Conservation (phyloP, 768 basidiomycete species). For the Cytidiella melzeri region DNA sequence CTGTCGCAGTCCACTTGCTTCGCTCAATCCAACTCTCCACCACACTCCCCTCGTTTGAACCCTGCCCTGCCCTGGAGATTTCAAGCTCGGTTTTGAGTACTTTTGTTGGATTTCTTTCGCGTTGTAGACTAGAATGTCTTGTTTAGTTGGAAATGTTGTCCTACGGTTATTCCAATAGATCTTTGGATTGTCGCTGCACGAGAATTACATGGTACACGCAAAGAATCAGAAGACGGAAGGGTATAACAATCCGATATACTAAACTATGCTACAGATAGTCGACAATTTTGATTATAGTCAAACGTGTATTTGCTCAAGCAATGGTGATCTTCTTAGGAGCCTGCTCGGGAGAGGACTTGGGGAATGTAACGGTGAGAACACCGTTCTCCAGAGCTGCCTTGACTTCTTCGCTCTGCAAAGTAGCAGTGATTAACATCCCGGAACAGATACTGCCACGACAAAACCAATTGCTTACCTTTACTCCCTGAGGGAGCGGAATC, state of each 20-base stretch:
- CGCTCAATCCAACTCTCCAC: constrained; percentile 30
- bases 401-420: constrained; percentile 35
- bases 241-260: no score
- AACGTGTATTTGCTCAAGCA: constrained; percentile 19
- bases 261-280: no score
- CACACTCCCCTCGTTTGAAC: constrained; percentile 30
- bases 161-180: not conserved
- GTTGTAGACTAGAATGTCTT: not conserved
- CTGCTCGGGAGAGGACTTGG: constrained; percentile 34
- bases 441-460: no score
- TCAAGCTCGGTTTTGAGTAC: not conserved
- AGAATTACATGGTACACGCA: no score
- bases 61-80: constrained; percentile 24
- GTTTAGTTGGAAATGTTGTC: no score
- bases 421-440: no score
- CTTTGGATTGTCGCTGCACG: not conserved
- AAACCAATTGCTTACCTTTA: constrained; percentile 37
- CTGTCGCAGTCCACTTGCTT: constrained; percentile 32
- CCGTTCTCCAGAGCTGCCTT: constrained; percentile 47
- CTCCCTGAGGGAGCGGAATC: constrained; percentile 39
- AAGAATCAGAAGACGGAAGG: no score
- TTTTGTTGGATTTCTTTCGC: not conserved
- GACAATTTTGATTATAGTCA: no score
- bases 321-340: constrained; percentile 32
- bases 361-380: constrained; percentile 47